These are phyloP conservation scores for Dichomitus squalens DNA, from an alignment of 1,284 basidiomycete species.

Conservation along the genomic window DNA sequence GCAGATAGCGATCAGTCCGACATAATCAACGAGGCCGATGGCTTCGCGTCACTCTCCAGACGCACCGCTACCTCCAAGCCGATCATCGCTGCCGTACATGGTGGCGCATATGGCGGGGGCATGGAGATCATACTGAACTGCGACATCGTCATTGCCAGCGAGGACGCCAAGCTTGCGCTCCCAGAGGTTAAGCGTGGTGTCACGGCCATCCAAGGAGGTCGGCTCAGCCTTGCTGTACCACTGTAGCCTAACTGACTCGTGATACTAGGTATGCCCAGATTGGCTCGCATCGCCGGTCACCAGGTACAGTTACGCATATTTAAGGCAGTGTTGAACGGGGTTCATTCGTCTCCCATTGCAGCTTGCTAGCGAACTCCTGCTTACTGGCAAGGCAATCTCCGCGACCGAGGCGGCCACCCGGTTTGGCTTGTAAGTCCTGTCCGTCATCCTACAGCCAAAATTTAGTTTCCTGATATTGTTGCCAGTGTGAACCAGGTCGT, in stretches of 20 bases:
- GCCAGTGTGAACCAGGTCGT: constrained; percentile 72
- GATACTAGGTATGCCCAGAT: constrained; percentile 59
- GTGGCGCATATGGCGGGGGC: constrained; percentile 81
- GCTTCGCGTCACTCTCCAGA: constrained; percentile 79
- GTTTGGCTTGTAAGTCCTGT: constrained; percentile 76
- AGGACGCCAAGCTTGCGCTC: constrained; percentile 73
- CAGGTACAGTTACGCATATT: constrained; percentile 51
- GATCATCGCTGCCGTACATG: constrained; percentile 83
- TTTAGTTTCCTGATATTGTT: constrained; percentile 7
- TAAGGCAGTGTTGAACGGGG: background rate
- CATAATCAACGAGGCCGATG: constrained; percentile 49
- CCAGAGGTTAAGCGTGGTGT: constrained; percentile 86
- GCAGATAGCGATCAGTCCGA: constrained; percentile 48
- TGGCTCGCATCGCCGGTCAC: constrained; percentile 64
- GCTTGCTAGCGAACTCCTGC: constrained; percentile 78
- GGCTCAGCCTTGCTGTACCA: constrained; percentile 23
- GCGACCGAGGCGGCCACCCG: constrained; percentile 69
- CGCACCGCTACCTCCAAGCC: constrained; percentile 69
- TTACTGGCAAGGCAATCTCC: constrained; percentile 68
- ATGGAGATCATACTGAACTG: constrained; percentile 82
- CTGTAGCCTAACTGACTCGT: background rate
- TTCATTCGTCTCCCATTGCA: constrained; percentile 30
- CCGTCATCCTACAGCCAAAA: background rate
- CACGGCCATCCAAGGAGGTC: constrained; percentile 74
- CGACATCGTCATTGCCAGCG: constrained; percentile 78